These are phyloP conservation scores for Escallonia rubra DNA, from an alignment of 129 eudicot species.

Conservation along the genomic window DNA sequence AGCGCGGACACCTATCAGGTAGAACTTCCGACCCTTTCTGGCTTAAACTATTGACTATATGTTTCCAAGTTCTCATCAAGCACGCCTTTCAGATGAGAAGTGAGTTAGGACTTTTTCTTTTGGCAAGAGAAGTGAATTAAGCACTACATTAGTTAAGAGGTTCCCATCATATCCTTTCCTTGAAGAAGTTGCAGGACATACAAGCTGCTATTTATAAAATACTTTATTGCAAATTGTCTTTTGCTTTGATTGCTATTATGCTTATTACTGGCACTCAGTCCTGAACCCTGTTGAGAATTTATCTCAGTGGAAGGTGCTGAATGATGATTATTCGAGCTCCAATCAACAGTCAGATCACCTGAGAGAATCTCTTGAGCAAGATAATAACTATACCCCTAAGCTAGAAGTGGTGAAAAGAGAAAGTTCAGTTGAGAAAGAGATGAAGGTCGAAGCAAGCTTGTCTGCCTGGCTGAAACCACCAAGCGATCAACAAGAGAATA, in stretches of 20 bases:
- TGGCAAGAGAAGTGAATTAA: too few relatives aligned
- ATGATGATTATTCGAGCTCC: conserved; percentile 26
- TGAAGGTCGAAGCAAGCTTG: conserved; percentile 51
- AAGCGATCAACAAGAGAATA: conserved; percentile 17
- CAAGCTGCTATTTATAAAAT: too few relatives aligned
- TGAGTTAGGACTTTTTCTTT: too few relatives aligned
- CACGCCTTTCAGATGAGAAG: too few relatives aligned
- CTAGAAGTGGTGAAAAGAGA: conserved; percentile 21
- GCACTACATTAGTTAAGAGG: too few relatives aligned
- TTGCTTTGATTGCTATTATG: too few relatives aligned
- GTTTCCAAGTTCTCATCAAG: too few relatives aligned
- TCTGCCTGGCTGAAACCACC: conserved; percentile 63
- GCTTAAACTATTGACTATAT: neutral
- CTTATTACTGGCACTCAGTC: too few relatives aligned
- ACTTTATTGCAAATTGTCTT: too few relatives aligned
- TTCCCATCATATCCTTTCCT: too few relatives aligned
- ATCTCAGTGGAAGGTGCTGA: conserved; percentile 33
- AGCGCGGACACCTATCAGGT: conserved; percentile 57
- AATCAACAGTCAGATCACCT: conserved; percentile 20
- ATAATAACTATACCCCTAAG: conserved; percentile 21
- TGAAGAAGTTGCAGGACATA: too few relatives aligned
- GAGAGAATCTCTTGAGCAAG: conserved; percentile 26
- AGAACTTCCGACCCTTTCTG: conserved; percentile 5
- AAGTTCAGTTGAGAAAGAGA: conserved; percentile 24
- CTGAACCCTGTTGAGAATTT: too few relatives aligned